Conservation (phyloP, 2,329 filamentous ascomycete genomes). For the Calonectria pseudoreteaudii region DNA sequence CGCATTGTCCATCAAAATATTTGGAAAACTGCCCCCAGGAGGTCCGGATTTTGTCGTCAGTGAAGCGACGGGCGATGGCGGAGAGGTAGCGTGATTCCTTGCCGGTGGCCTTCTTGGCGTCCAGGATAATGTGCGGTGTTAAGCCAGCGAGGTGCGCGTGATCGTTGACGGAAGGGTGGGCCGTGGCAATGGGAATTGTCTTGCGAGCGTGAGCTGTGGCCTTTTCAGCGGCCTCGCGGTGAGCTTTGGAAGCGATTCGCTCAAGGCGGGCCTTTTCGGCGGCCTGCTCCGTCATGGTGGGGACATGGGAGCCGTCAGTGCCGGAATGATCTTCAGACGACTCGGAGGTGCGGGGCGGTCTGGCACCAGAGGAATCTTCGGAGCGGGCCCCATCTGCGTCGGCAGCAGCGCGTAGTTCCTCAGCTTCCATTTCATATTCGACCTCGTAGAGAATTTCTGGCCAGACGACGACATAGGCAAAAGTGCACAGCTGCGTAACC, state of each 20-base stretch:
- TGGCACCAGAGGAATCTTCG: constrained; percentile 34
- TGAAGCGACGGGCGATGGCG: constrained; percentile 68
- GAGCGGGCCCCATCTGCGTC: constrained; percentile 32
- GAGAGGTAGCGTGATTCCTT: constrained; percentile 79
- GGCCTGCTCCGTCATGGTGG: constrained; percentile 64
- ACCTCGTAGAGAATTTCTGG: constrained; percentile 87
- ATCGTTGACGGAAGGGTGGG: constrained; percentile 67
- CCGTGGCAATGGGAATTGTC: constrained; percentile 59
- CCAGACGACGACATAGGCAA: constrained; percentile 87
- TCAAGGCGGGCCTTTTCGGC: constrained; percentile 72
- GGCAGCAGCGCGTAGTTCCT: constrained; percentile 65
- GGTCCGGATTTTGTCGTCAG: constrained; percentile 68
- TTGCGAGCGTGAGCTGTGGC: constrained; percentile 67
- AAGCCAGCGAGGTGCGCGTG: constrained; percentile 68
- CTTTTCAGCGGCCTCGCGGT: constrained; percentile 67
- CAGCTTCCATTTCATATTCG: constrained; percentile 75
- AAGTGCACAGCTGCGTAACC: constrained; percentile 93
- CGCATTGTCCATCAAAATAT: constrained; percentile 88
- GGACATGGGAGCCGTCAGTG: constrained; percentile 38
- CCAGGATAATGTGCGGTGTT: constrained; percentile 76
- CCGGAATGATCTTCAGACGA: constrained; percentile 41
- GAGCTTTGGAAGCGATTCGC: constrained; percentile 67
- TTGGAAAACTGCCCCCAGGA: constrained; percentile 81
- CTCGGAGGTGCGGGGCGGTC: constrained; percentile 40
- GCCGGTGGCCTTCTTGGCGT: constrained; percentile 82